These are phyloP conservation scores for Furcasterigmium furcatum DNA, from an alignment of 2,329 filamentous ascomycete genomes.

Conservation along the genomic window DNA sequence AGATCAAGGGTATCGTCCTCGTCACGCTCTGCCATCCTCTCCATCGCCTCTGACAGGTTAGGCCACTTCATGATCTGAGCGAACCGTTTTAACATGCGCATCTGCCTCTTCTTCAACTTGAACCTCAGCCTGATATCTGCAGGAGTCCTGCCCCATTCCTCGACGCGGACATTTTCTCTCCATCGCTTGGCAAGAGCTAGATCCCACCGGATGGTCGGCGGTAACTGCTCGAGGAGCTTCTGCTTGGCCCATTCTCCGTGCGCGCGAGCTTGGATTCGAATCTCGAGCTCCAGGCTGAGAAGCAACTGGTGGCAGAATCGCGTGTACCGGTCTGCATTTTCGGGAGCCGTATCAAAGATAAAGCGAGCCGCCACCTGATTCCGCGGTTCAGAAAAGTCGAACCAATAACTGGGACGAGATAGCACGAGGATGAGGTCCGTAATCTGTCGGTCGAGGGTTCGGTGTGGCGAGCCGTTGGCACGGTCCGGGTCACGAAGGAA, in stretches of 20 bases:
- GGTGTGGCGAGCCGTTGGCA: conserved; percentile 53
- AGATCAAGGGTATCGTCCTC: conserved; percentile 54
- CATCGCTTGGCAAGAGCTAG: conserved; percentile 71
- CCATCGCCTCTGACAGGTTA: conserved; percentile 63
- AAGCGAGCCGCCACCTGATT: conserved; percentile 74
- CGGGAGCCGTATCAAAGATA: conserved; percentile 58
- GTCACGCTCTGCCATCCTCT: conserved; percentile 58
- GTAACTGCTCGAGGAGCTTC: conserved; percentile 61
- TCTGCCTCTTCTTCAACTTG: conserved; percentile 63
- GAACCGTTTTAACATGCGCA: conserved; percentile 66
- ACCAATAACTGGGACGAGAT: conserved; percentile 62
- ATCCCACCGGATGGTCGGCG: conserved; percentile 69
- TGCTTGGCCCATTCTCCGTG: conserved; percentile 63
- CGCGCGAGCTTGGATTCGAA: conserved; percentile 62
- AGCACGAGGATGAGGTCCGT: conserved; percentile 68
- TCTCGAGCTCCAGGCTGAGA: conserved; percentile 67
- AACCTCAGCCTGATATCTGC: conserved; percentile 60
- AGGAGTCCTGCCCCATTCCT: conserved; percentile 51
- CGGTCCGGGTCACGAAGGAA: conserved; percentile 68
- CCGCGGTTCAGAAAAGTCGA: conserved; percentile 66
- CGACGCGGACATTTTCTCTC: conserved; percentile 67
- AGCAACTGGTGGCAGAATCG: conserved; percentile 76
- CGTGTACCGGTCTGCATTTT: conserved; percentile 55
- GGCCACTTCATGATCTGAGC: conserved; percentile 75
- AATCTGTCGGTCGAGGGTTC: conserved; percentile 67